Percentiles rank a stretch among this genome's conserved stretches.
These are phyloP conservation scores for Anthostomella pinea DNA, from an alignment of 2,329 filamentous ascomycete species.

Conservation along the genomic window DNA sequence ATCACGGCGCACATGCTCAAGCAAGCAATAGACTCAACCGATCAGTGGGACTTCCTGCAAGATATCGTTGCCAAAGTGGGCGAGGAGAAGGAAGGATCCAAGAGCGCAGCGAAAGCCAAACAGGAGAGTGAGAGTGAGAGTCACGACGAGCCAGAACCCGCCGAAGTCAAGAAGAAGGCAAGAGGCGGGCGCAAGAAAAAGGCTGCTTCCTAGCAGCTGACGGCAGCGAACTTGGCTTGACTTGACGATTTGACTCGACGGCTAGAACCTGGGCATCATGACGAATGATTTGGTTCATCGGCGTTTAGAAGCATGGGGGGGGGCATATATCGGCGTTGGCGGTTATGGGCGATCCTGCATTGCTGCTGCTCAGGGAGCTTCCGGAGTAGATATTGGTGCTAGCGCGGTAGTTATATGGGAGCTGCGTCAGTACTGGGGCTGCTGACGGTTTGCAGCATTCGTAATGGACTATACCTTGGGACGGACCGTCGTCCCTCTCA, in stretches of 20 bases:
- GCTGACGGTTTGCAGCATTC: constrained; percentile 4
- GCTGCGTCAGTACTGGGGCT: constrained; percentile 6
- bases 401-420: too few relatives aligned
- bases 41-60: constrained; percentile 89
- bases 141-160: constrained; percentile 47
- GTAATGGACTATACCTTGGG: constrained; percentile 4
- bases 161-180: constrained; percentile 46
- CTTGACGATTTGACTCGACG: too few relatives aligned
- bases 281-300: constrained; percentile 26
- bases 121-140: constrained; percentile 52
- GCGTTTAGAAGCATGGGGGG: constrained; percentile 24
- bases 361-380: neutral
- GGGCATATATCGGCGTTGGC: constrained; percentile 28
- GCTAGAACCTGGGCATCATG: constrained; percentile 22
- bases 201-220: too few relatives aligned
- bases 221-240: too few relatives aligned
- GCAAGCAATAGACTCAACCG: constrained; percentile 80
- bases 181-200: constrained; percentile 51
- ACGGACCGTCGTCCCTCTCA: neutral
- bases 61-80: constrained; percentile 84
- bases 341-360: constrained; percentile 11
- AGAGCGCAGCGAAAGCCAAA: constrained; percentile 36
- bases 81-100: constrained; percentile 49
- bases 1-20: constrained; percentile 91
- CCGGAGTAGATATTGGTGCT: too few relatives aligned